These are phyloP conservation scores for Chenopodium suecicum DNA, from an alignment of 148 eudicot species.

Conservation along the genomic window DNA sequence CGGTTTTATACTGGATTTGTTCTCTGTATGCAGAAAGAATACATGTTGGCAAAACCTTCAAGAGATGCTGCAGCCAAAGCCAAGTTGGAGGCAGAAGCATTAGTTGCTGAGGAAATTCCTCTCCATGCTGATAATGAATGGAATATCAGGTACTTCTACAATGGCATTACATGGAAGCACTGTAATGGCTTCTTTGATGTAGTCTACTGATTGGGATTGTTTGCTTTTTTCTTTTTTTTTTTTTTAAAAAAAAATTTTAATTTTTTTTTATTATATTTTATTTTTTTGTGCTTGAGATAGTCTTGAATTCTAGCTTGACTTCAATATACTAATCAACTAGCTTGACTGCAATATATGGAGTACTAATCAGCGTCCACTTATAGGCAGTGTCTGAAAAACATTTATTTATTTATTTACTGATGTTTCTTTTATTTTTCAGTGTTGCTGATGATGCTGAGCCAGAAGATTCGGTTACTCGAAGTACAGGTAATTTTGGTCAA, in stretches of 20 bases:
- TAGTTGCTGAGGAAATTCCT: conserved; percentile 44
- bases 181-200: not conserved
- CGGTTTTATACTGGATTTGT: not conserved
- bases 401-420: not conserved
- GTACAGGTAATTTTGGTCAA: conserved; percentile 43
- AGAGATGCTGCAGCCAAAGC: conserved; percentile 93
- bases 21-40: conserved; percentile 60
- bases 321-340: not conserved
- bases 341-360: not conserved
- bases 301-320: too few species aligned
- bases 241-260: too few species aligned
- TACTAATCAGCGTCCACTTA: not conserved
- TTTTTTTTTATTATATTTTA: not conserved
- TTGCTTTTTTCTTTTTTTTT: not conserved
- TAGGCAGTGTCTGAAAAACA: not conserved
- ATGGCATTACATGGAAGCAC: not conserved
- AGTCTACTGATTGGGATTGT: not conserved
- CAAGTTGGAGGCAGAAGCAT: conserved; percentile 64
- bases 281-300: not conserved
- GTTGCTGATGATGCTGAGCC: conserved; percentile 62
- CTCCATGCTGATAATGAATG: conserved; percentile 89
- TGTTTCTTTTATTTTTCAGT: conserved; percentile 38
- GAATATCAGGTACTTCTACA: conserved; percentile 63
- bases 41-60: conserved; percentile 64
- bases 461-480: conserved; percentile 31